phyloP scores from a whole-genome alignment of 2,329 filamentous ascomycete genomes.

The Teratosphaeria viscida region DNA sequence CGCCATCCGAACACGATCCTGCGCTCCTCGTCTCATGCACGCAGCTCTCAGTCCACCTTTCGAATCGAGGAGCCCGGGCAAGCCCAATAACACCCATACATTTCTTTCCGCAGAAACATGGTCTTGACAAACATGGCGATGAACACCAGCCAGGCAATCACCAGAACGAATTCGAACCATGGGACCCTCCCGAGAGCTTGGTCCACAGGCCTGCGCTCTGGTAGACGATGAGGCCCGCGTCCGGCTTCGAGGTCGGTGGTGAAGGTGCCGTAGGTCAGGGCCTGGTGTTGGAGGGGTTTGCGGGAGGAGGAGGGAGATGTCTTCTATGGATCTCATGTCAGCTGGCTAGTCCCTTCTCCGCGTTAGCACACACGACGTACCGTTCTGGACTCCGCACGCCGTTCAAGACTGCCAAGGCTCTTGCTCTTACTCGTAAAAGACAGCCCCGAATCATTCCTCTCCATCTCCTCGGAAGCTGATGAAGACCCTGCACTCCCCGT shows the following conservation, averaged over 20 bases:
- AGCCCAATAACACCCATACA: neutral
- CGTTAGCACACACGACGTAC: neutral
- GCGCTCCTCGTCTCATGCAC: no score
- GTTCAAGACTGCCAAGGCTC: neutral
- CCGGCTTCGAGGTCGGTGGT: neutral
- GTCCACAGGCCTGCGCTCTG: neutral
- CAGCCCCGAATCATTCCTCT: neutral
- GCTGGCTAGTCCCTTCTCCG: neutral
- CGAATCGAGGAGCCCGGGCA: neutral
- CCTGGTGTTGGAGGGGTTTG: neutral
- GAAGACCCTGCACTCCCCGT: neutral
- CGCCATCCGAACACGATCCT: no score
- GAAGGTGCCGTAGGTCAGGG: neutral
- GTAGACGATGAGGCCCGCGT: neutral
- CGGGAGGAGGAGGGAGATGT: neutral
- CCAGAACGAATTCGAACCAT: neutral
- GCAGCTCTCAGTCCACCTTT: neutral
- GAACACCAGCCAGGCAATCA: neutral
- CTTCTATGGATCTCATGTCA: neutral
- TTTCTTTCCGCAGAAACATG: neutral
- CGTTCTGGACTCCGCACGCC: neutral
- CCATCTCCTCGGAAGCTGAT: neutral
- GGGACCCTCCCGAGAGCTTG: neutral
- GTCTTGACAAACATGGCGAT: neutral
- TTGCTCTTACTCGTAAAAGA: neutral